phyloP scores from a whole-genome alignment of 495 filamentous ascomycete genomes.

The Rostrohypoxylon terebratum region DNA sequence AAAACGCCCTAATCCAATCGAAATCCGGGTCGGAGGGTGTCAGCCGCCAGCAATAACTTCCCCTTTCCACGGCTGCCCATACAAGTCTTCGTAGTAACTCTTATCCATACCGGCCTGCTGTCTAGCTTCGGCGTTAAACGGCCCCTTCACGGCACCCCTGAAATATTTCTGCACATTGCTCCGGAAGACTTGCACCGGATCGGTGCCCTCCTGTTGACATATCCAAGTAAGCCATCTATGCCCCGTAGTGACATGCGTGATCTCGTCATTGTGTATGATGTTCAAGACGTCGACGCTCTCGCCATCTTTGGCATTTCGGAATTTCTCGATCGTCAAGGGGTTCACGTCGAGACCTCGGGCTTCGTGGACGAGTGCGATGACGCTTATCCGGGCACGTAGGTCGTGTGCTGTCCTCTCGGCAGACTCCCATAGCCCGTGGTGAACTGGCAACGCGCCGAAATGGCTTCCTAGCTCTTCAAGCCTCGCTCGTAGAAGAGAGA shows the following conservation, averaged over 20 bases:
- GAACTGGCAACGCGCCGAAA: constrained; percentile 64
- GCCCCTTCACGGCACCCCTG: constrained; percentile 59
- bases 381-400: constrained; percentile 63
- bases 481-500: constrained; percentile 62
- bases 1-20: background rate
- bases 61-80: constrained; percentile 42
- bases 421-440: constrained; percentile 64
- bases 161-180: constrained; percentile 63
- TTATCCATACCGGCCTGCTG: constrained; percentile 63
- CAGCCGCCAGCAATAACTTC: constrained; percentile 48
- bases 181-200: constrained; percentile 65
- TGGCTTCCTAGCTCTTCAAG: constrained; percentile 63
- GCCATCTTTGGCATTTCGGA: constrained; percentile 58
- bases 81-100: constrained; percentile 59
- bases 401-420: constrained; percentile 61
- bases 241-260: constrained; percentile 67
- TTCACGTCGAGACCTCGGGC: constrained; percentile 66
- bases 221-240: constrained; percentile 67
- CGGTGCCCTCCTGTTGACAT: constrained; percentile 61
- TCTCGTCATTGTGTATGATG: constrained; percentile 66
- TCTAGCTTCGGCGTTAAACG: constrained; percentile 64
- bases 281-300: constrained; percentile 61
- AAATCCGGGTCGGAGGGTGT: background rate
- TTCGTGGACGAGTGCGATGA: constrained; percentile 66
- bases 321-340: constrained; percentile 66